Conservation (phyloP, 805 yeast species). For the Pichia ethanolica region DNA sequence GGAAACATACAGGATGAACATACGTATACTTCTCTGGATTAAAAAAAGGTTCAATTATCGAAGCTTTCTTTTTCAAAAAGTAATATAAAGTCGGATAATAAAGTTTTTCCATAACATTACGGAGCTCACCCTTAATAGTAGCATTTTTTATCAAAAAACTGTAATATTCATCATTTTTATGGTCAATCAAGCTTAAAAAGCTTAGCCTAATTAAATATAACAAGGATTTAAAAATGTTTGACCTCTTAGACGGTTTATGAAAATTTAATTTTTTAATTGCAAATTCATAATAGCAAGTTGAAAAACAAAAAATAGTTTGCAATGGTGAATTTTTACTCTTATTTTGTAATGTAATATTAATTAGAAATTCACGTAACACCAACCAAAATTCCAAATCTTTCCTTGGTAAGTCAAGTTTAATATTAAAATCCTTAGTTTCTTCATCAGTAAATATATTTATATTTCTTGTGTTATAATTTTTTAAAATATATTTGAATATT, state of each 20-base stretch:
- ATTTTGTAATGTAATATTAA: neutral
- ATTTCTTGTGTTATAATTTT: neutral
- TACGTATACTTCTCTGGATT: slow-evolving; percentile 4
- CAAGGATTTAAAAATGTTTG: neutral
- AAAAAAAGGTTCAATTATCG: slow-evolving; percentile 4
- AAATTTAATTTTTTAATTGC: neutral
- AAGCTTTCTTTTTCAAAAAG: neutral
- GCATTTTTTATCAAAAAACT: neutral
- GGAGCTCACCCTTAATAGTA: slow-evolving; percentile 2
- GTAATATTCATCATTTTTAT: slow-evolving; percentile 1
- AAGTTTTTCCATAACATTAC: slow-evolving; percentile 3
- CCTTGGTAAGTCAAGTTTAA: neutral
- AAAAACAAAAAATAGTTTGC: slow-evolving; percentile 2
- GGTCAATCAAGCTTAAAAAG: neutral
- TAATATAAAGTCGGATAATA: slow-evolving; percentile 7
- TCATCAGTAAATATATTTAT: neutral
- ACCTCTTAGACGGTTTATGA: slow-evolving; percentile 2
- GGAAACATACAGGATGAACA: slow-evolving; percentile 4
- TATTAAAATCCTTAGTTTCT: neutral
- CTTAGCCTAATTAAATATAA: slow-evolving; percentile 4
- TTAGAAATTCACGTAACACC: neutral
- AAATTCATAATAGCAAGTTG: neutral
- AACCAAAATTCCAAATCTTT: neutral
- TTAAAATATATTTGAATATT: neutral
- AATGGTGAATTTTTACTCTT: neutral